Percentiles rank a stretch among this genome's conserved stretches.
These are phyloP conservation scores for Haberlea rhodopensis DNA, from an alignment of 257 asterid species.

Conservation along the genomic window DNA sequence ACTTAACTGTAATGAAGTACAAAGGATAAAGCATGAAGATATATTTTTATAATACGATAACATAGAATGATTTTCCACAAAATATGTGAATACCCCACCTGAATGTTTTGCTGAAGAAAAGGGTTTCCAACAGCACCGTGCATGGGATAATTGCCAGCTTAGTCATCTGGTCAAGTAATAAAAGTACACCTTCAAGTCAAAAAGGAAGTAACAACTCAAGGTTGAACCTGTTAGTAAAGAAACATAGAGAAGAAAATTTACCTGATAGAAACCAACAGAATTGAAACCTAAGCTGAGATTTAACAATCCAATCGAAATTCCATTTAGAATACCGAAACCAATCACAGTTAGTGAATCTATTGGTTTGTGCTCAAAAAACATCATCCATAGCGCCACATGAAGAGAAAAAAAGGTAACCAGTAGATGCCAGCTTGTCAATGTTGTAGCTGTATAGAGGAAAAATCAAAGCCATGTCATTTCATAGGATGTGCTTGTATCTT, in stretches of 20 bases:
- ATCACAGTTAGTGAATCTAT: conserved; percentile 61
- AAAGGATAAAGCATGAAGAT: conserved; percentile 5
- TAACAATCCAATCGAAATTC: conserved; percentile 78
- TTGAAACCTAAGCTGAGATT: conserved; percentile 93
- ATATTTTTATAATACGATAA: conserved; percentile 9
- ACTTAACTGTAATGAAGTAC: conserved; percentile 1
- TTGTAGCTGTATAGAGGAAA: conserved; percentile 59
- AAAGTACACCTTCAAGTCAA: conserved; percentile 22
- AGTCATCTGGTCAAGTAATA: conserved; percentile 58
- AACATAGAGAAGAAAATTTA: conserved; percentile 22
- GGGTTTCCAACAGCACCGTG: conserved; percentile 79
- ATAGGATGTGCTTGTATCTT: neutral
- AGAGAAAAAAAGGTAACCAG: conserved; percentile 81
- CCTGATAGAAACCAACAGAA: conserved; percentile 95
- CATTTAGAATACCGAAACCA: conserved; percentile 85
- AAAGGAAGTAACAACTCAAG: conserved; percentile 16
- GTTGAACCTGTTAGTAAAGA: conserved; percentile 14
- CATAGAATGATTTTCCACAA: neutral
- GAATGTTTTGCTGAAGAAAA: conserved; percentile 78
- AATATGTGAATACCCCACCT: conserved; percentile 45
- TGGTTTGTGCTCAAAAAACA: conserved; percentile 80
- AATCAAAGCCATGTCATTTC: conserved; percentile 8
- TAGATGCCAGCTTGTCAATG: conserved; percentile 93
- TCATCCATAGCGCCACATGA: conserved; percentile 71
- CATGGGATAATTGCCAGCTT: conserved; percentile 95